phyloP scores from a whole-genome alignment of 2,329 filamentous ascomycete genomes.

The Botrytis cinerea region DNA sequence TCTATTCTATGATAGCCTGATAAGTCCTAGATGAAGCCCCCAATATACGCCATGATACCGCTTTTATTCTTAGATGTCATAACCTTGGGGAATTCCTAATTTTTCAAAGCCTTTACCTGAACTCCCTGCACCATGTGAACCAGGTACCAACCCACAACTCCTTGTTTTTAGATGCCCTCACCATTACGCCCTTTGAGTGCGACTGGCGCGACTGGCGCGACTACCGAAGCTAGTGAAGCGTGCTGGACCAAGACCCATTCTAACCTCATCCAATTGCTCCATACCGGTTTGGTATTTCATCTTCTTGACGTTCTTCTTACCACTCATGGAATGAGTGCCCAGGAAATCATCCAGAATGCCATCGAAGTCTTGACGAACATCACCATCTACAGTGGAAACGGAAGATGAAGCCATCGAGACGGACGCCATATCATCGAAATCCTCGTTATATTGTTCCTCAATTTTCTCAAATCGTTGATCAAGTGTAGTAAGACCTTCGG shows the following conservation, averaged over 20 bases:
- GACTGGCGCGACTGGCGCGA: conserved; percentile 26
- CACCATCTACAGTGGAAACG: conserved; percentile 66
- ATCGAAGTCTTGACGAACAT: conserved; percentile 78
- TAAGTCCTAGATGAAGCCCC: background rate
- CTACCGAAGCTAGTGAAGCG: conserved; percentile 48
- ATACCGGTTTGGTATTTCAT: conserved; percentile 78
- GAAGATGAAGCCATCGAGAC: conserved; percentile 65
- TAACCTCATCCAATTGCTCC: conserved; percentile 87
- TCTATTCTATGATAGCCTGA: conserved; percentile 7
- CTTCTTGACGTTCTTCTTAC: conserved; percentile 77
- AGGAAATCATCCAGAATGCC: conserved; percentile 92
- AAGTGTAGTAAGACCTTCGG: conserved; percentile 80
- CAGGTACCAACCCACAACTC: conserved; percentile 7
- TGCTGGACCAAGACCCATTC: conserved; percentile 76
- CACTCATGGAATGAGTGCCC: conserved; percentile 68
- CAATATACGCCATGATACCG: conserved; percentile 7
- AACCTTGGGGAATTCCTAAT: conserved; percentile 13
- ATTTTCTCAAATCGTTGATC: conserved; percentile 92
- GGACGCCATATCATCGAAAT: conserved; percentile 62
- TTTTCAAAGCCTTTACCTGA: conserved; percentile 10
- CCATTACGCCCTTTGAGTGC: conserved; percentile 32
- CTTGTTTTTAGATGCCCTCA: background rate
- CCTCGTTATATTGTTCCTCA: conserved; percentile 75
- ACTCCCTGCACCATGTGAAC: conserved; percentile 16
- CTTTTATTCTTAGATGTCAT: conserved; percentile 6